phyloP scores from a whole-genome alignment of 2,329 filamentous ascomycete species.

The Cladosporium sp. region DNA sequence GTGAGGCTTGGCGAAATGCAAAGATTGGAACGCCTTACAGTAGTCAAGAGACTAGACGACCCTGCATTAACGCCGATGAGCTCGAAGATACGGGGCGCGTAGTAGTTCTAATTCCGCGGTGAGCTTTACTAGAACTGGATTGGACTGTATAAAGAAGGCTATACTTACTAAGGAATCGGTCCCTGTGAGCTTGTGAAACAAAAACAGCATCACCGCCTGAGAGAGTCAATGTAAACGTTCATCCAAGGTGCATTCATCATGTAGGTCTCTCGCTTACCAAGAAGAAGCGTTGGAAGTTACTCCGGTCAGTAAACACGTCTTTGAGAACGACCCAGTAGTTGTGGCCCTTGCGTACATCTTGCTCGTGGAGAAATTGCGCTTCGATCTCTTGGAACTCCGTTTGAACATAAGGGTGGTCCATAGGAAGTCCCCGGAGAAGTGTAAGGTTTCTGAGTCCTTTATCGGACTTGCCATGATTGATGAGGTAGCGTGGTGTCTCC shows the following conservation, averaged over 20 bases:
- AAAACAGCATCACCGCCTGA: conserved; percentile 22
- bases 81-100: conserved; percentile 22
- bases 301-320: conserved; percentile 21
- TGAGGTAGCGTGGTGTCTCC: conserved; percentile 23
- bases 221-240: too few species aligned
- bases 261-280: not conserved
- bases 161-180: conserved; percentile 18
- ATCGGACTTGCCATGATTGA: conserved; percentile 22
- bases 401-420: conserved; percentile 27
- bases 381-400: conserved; percentile 29
- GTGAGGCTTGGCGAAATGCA: not conserved
- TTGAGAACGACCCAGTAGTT: conserved; percentile 21
- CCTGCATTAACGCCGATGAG: conserved; percentile 23
- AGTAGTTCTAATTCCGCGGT: conserved; percentile 16
- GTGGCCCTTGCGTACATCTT: conserved; percentile 22
- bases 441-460: conserved; percentile 22
- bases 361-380: conserved; percentile 27
- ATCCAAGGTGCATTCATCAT: not conserved
- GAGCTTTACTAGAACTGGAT: not conserved
- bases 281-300: conserved; percentile 24
- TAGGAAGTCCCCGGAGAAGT: conserved; percentile 26
- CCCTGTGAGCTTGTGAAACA: conserved; percentile 26
- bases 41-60: conserved; percentile 9
- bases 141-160: not conserved
- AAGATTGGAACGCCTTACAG: not conserved